Evolutionary conservation across 2,329 filamentous ascomycete genomes (phyloP), one percentile per base, ranked within the genome.

Genomic region (Samsoniella hepiali): DNA sequence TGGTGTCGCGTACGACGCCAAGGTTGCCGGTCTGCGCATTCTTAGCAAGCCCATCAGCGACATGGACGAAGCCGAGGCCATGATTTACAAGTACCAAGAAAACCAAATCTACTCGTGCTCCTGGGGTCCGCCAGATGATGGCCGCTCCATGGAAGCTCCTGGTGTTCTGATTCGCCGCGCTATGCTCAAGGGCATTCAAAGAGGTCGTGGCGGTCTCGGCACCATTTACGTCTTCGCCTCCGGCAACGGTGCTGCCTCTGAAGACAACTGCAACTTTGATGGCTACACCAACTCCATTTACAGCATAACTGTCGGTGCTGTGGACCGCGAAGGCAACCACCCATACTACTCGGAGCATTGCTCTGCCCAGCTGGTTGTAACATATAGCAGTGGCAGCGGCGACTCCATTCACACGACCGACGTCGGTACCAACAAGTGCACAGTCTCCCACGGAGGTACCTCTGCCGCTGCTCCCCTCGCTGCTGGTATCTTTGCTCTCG

Each of bases 231-330:
- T 99, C 62, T 99, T 99, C 76, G 95, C 95, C 50, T 77, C 94
- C 68, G 95, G 95, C 64, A 99, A 99, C 72, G 95, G 95, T 64
- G 96, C 94, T 10, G 81, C 82, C 3, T 86, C 81, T 67, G 93
- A 91, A 54, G 95, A 99, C 75, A 98, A 99, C 77, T 99, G 95
- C 83, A 99, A 99, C 75, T 99, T 99, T 74, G 95, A 99, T 73
- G 95, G 95, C 45, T 99, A 99, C 77, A 99, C 95, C 65, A 99
- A 99, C 80, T 97, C 93, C 73, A 99, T 99, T 70, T 99, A 98
- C 82, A 97, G 93, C 74, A 95, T 99, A 70, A 97, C 93, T 0
- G 93, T 99, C 22, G 95, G 95, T 44, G 94, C 94, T 40, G 89
- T 99, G 66, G 93, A 97, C 74, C 84, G 91, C 64, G 87, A 90